These are phyloP conservation scores for Mucor plumbeus DNA, from an alignment of 371 early-diverging fungal genomes.

Conservation along the genomic window DNA sequence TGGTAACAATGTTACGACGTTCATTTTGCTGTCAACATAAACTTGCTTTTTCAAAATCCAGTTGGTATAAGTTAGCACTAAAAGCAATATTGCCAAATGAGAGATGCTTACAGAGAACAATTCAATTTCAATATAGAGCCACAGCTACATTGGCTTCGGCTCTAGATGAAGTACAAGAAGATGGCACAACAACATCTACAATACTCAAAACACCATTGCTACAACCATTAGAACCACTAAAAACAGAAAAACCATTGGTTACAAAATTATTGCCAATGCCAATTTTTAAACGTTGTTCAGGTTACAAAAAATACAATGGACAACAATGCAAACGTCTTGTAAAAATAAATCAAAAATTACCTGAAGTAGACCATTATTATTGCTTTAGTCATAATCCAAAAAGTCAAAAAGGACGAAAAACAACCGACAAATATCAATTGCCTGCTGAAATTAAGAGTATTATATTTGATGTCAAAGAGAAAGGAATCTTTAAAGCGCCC, in stretches of 20 bases:
- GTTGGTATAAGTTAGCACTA: slow-evolving; percentile 17
- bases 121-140: background rate
- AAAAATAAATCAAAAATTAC: background rate
- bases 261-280: background rate
- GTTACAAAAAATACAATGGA: slow-evolving; percentile 9
- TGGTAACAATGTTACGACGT: background rate
- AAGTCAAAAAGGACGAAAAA: background rate
- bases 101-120: background rate
- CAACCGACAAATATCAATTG: background rate
- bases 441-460: background rate
- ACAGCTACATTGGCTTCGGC: background rate
- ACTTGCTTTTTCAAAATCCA: slow-evolving; percentile 18
- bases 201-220: background rate
- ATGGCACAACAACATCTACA: background rate
- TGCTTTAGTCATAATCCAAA: slow-evolving; percentile 11
- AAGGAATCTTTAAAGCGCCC: background rate
- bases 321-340: slow-evolving; percentile 10
- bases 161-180: background rate
- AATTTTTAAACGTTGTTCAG: slow-evolving; percentile 13
- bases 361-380: background rate
- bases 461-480: background rate
- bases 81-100: background rate
- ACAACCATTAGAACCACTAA: background rate
- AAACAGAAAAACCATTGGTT: background rate
- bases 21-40: slow-evolving; percentile 11